Evolutionary conservation across 371 early-diverging fungal genomes (phyloP).

Genomic region (Mucor sp.): DNA sequence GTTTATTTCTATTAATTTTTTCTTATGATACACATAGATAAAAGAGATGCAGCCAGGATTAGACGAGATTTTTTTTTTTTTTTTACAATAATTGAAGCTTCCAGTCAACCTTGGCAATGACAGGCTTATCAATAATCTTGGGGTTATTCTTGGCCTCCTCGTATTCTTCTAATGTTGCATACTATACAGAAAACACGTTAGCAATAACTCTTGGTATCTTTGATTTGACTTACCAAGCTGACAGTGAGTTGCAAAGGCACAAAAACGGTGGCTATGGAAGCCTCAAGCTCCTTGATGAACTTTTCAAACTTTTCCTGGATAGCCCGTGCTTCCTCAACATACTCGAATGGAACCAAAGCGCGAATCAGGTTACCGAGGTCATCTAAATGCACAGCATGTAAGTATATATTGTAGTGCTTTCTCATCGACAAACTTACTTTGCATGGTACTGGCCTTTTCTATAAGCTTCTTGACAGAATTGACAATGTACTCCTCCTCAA

Average conservation of each 20-base stretch:
- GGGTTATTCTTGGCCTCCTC: conserved; percentile 38
- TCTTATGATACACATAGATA: background rate
- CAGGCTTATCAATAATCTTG: conserved; percentile 45
- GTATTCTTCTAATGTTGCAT: conserved; percentile 40
- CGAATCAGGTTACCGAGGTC: conserved; percentile 44
- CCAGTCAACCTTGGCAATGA: conserved; percentile 44
- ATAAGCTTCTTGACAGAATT: conserved; percentile 62
- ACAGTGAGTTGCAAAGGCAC: conserved; percentile 43
- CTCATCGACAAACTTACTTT: conserved; percentile 32
- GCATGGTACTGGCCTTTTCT: conserved; percentile 49
- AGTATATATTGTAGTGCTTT: background rate
- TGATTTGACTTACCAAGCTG: conserved; percentile 32
- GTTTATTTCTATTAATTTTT: background rate
- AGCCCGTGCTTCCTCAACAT: conserved; percentile 47
- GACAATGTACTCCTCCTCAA: conserved; percentile 90
- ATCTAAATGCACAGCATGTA: conserved; percentile 17
- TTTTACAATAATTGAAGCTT: conserved; percentile 45
- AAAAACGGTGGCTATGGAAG: conserved; percentile 41
- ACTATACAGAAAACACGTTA: conserved; percentile 22
- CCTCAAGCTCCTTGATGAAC: conserved; percentile 35
- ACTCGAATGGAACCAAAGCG: conserved; percentile 48
- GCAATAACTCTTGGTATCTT: background rate
- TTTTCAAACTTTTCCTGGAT: conserved; percentile 47
- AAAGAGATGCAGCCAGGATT: background rate
- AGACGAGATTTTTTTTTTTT: background rate